These are phyloP conservation scores for Penicillium sumatraense DNA, from an alignment of 2,329 filamentous ascomycete species.

Conservation along the genomic window DNA sequence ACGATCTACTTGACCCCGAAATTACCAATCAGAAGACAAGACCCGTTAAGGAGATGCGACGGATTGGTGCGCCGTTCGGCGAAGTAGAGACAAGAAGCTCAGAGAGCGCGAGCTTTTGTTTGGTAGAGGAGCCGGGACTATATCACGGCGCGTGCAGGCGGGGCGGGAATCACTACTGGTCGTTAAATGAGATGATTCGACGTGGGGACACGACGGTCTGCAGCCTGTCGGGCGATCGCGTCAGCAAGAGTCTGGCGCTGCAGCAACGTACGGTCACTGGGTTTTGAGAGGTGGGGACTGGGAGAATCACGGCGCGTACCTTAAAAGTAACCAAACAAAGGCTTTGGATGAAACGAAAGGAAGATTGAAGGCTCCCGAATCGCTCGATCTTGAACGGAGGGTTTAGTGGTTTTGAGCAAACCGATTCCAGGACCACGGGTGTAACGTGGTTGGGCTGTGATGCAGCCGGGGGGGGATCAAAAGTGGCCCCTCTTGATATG, in stretches of 20 bases:
- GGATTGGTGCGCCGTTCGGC: slow-evolving; percentile 15
- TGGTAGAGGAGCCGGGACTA: slow-evolving; percentile 28
- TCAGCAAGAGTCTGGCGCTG: slow-evolving; percentile 43
- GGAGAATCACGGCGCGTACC: slow-evolving; percentile 35
- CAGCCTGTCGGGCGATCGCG: slow-evolving; percentile 43
- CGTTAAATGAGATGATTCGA: slow-evolving; percentile 47
- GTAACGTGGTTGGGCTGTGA: slow-evolving; percentile 52
- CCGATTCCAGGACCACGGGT: slow-evolving; percentile 34
- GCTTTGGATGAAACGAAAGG: background rate
- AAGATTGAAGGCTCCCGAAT: slow-evolving; percentile 14
- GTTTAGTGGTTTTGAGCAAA: slow-evolving; percentile 40
- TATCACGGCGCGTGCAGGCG: slow-evolving; percentile 32
- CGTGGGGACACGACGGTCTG: slow-evolving; percentile 40
- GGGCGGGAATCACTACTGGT: slow-evolving; percentile 30
- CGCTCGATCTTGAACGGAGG: slow-evolving; percentile 30
- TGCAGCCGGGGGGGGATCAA: slow-evolving; percentile 43
- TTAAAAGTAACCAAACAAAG: slow-evolving; percentile 22
- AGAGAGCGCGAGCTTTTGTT: slow-evolving; percentile 27
- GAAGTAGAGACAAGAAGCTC: slow-evolving; percentile 20
- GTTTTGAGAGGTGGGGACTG: slow-evolving; percentile 31
- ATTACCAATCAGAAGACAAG: slow-evolving; percentile 25
- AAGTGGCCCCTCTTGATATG: slow-evolving; percentile 35
- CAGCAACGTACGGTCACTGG: slow-evolving; percentile 50
- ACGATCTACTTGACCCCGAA: slow-evolving; percentile 6
- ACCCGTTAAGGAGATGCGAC: slow-evolving; percentile 18